phyloP scores from a whole-genome alignment of 768 basidiomycete genomes.

The Cystofilobasidium bisporidii region DNA sequence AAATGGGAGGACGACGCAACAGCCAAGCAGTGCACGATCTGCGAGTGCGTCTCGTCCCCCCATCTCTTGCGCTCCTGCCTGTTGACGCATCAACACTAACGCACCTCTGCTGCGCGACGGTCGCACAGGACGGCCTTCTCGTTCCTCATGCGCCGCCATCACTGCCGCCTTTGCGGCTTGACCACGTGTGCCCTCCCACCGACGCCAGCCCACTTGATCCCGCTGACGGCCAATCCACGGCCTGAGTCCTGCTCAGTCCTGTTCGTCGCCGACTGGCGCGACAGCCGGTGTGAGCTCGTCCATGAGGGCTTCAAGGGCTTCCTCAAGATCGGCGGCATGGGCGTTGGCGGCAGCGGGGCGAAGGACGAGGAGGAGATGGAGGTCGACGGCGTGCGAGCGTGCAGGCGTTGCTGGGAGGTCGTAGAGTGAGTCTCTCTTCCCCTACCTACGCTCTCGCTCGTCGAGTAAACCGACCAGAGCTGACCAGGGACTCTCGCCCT shows the following conservation, averaged over 20 bases:
- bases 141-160: conserved; percentile 86
- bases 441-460: too few species aligned
- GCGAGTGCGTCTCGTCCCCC: conserved; percentile 59
- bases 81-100: too few species aligned
- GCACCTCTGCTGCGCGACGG: conserved; percentile 29
- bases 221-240: conserved; percentile 44
- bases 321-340: conserved; percentile 34
- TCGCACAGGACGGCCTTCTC: conserved; percentile 64
- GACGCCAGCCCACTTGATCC: conserved; percentile 44
- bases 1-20: conserved; percentile 82
- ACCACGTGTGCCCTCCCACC: conserved; percentile 83
- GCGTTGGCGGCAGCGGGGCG: conserved; percentile 5
- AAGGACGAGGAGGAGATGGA: conserved; percentile 64
- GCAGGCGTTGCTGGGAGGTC: conserved; percentile 67
- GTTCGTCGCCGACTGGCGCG: conserved; percentile 73
- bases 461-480: too few species aligned
- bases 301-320: conserved; percentile 42
- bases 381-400: conserved; percentile 77
- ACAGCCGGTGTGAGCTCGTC: conserved; percentile 72
- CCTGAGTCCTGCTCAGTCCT: conserved; percentile 60
- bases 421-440: conserved; percentile 66
- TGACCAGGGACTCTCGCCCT: neutral
- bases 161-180: conserved; percentile 85
- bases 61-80: too few species aligned
- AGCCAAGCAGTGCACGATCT: conserved; percentile 73